Evolutionary conservation across 2,329 filamentous ascomycete genomes (phyloP).

Genomic region (Aspergillus vadensis): DNA sequence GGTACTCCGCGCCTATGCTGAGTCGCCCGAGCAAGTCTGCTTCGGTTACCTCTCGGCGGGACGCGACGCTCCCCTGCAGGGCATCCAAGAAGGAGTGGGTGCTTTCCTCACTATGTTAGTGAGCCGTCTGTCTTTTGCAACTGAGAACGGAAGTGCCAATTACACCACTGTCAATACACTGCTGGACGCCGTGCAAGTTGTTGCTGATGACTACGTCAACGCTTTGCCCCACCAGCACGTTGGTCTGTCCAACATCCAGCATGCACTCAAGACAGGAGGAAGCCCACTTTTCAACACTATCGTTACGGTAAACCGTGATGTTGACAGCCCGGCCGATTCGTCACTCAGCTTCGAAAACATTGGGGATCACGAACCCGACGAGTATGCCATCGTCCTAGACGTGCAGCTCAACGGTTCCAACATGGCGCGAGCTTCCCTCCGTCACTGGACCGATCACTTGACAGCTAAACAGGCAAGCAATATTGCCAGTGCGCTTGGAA

Average conservation of each 20-base stretch:
- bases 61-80: neutral
- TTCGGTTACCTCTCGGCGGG: neutral
- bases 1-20: neutral
- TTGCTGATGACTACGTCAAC: neutral
- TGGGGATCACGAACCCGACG: neutral
- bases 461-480: neutral
- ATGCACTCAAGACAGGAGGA: neutral
- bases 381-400: neutral
- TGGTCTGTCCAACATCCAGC: neutral
- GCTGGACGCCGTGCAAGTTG: neutral
- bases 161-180: neutral
- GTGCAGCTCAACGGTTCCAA: neutral
- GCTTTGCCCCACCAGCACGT: neutral
- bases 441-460: neutral
- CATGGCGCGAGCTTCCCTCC: neutral
- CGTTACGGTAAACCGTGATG: neutral
- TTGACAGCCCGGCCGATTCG: neutral
- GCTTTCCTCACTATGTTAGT: neutral
- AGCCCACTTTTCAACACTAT: neutral
- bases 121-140: neutral
- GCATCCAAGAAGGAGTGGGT: neutral
- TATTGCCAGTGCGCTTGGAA: neutral
- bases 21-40: neutral
- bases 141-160: neutral
- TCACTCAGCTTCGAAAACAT: neutral